Percentiles rank a stretch among this genome's conserved stretches.
These are phyloP conservation scores for Fomitopsis betulina DNA, from an alignment of 1,284 basidiomycete species.

Conservation along the genomic window DNA sequence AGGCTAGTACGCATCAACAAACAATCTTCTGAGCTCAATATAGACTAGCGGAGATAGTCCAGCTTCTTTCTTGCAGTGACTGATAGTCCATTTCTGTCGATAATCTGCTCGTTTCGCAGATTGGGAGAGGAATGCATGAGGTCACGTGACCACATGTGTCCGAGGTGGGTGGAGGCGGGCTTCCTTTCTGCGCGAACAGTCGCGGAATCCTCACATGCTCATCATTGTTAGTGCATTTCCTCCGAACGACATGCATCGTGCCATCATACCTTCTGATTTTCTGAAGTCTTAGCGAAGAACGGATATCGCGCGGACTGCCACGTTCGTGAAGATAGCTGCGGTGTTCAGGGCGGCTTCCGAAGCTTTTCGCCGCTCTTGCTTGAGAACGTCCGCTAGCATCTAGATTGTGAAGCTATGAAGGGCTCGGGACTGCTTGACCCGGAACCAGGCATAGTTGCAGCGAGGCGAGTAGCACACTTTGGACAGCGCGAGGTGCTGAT, in stretches of 20 bases:
- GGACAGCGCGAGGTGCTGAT: background rate
- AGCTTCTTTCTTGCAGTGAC: background rate
- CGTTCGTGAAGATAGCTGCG: constrained; percentile 2
- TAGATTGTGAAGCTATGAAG: background rate
- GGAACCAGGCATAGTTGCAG: background rate
- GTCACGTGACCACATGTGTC: background rate
- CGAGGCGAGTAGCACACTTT: background rate
- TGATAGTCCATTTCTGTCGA: background rate
- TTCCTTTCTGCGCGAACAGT: background rate
- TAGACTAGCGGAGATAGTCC: too few relatives aligned
- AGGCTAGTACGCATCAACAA: background rate
- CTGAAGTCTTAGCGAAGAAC: background rate
- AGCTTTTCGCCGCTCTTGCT: background rate
- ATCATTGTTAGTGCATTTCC: background rate
- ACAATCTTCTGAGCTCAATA: background rate
- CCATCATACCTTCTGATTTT: background rate
- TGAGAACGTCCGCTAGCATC: background rate
- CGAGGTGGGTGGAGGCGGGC: background rate
- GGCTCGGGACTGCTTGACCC: background rate
- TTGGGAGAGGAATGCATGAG: background rate
- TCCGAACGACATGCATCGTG: background rate
- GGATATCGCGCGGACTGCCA: background rate
- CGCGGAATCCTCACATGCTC: background rate
- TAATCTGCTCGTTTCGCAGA: background rate
- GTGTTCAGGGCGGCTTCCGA: background rate